Base-by-base conservation (phyloP, 139 green algal species). In the Limnomonas spitsbergensis region DNA sequence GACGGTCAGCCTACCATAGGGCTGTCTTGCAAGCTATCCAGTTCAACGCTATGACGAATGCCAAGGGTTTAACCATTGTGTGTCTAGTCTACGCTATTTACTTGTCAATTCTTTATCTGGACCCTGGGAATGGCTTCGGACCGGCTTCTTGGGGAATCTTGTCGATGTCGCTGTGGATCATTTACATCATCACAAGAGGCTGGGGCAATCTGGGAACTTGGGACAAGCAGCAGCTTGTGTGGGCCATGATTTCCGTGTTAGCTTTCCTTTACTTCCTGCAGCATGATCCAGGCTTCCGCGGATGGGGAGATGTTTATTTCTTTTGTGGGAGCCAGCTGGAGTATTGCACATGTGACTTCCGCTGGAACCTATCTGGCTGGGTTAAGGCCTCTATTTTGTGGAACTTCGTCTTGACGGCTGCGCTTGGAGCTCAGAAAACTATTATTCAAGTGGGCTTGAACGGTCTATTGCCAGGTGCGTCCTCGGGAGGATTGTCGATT, bases 291-390 rank as follows among this genome's bases (percentile, higher is more conserved):
- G 29, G 47, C 32, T 67, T 66, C 6, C 40, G 27, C 24, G 80
- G 79, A 1, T 92, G 88, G 89, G 81, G 67, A 4, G 86, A 91
- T 69, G 88, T 95, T 0, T 97, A 93, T 78, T 97, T 88, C 76
- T 96, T 96, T 70, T 97, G 92, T 75, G 90, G 91, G 0, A 40
- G 32, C 4, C 4, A 84, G 20, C 80, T 92, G 37, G 77, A 88
- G 47, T 92, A 91, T 77, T 97, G 92, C 78, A 93, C 67, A 3
- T 92, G 90, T 67, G 70, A 77, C 61, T 93, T 92, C 66, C 73
- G 81, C 0, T 97, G 92, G 92, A 95, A 94, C 71, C 0, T 74
- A 1, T 6, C 39, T 1, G 91, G 91, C 31, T 95, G 87, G 88
- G 7, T 56, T 1, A 95, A 97, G 75, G 92, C 90, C 0, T 66